These are phyloP conservation scores for Choanephora cucurbitarum DNA, from an alignment of 371 early-diverging fungal genomes.

Conservation along the genomic window DNA sequence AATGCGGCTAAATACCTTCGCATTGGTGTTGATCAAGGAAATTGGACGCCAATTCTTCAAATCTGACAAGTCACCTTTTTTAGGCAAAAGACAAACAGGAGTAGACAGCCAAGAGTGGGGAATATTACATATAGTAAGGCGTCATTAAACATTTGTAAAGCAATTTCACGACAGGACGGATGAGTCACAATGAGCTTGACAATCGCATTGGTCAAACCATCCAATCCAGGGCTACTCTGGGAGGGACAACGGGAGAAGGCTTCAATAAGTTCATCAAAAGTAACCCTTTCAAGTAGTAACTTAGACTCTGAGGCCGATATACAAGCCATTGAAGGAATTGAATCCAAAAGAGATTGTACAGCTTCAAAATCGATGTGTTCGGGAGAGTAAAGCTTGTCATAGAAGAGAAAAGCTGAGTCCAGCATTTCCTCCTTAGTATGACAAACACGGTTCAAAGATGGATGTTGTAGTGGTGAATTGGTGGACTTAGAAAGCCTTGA, in stretches of 20 bases:
- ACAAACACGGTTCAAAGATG: background rate
- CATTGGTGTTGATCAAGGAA: conserved; percentile 23
- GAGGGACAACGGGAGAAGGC: background rate
- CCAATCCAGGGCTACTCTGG: conserved; percentile 16
- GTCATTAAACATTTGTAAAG: conserved; percentile 14
- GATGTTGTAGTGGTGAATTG: background rate
- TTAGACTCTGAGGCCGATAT: background rate
- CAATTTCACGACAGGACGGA: background rate
- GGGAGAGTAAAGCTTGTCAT: conserved; percentile 9
- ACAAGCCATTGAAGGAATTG: background rate
- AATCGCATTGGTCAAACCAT: conserved; percentile 29
- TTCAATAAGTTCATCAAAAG: background rate
- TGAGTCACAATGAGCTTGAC: background rate
- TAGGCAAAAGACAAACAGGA: conserved; percentile 24
- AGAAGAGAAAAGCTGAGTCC: conserved; percentile 8
- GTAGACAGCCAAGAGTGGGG: conserved; percentile 29
- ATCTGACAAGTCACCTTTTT: conserved; percentile 20
- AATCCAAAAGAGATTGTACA: background rate
- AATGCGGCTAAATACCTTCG: conserved; percentile 25
- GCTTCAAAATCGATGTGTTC: conserved; percentile 3
- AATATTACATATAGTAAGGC: conserved; percentile 15
- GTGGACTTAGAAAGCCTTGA: background rate
- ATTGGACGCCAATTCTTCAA: conserved; percentile 35
- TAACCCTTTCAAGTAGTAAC: background rate
- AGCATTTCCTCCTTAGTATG: conserved; percentile 1